Evolutionary conservation across 352 stramenopile genomes (phyloP), one percentile per base, ranked within the genome.

Genomic region (Phytophthora pistaciae): DNA sequence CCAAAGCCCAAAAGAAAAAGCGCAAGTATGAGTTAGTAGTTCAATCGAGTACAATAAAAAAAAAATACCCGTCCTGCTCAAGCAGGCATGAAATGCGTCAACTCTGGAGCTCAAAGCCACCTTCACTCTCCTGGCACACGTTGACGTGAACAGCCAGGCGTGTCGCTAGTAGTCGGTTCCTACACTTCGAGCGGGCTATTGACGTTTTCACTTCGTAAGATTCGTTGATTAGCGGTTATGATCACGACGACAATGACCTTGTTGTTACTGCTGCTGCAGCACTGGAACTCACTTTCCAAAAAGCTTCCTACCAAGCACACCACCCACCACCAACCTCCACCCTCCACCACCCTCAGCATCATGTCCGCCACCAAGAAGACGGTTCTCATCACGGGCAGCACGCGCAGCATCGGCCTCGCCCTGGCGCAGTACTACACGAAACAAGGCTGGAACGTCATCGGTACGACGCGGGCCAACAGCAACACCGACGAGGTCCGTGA

Each of bases 351-450:
- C 29, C 7, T 3, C 29, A 11, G 29, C 29, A 36, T 7, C 29
- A 36, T 11, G 29, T 3, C 29, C 29, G 25, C 54, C 21, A 56
- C 59, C 40, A 77, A 60, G 31, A 84, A 84, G 61, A 83, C 71
- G 6, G 77, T 87, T 23, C 67, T 86, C 27, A 80, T 88, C 69
- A 88, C 76, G 3, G 81, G 81, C 56, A 75, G 64, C 50, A 82
- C 62, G 25, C 77, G 78, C 29, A 50, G 18, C 16, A 75, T 88
- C 65, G 81, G 81, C 5, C 64, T 88, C 33, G 60, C 68, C 23
- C 64, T 88, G 11, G 78, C 66, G 40, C 58, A 85, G 64, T 50
- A 80, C 68, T 87, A 83, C 66, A 75, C 72, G 56, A 64, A 74
- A 10, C 33, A 66, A 14, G 79, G 76, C 21, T 86, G 79, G 79